Evolutionary conservation across 169 alveolate genomes (phyloP), one percentile per base, ranked within the genome.

Genomic region (Prorocentrum cordatum): DNA sequence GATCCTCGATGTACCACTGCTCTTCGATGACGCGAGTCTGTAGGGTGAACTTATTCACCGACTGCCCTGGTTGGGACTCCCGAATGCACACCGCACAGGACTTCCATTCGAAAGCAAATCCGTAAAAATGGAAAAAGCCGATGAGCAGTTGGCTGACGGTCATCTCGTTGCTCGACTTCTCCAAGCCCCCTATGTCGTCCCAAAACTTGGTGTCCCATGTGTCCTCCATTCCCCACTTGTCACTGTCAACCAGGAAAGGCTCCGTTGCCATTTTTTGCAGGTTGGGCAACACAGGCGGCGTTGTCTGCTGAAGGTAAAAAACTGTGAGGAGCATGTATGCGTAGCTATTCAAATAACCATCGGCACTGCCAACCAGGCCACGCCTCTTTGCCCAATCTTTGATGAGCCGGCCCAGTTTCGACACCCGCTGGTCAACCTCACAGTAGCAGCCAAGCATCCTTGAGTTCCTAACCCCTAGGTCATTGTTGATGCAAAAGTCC

Each of bases 81-180:
- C 86, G 36, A 36, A 75, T 75, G 86, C 86, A 75, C 71, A 75
- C 86, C 39, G 86, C 86, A 75, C 54, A 0, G 72, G 31, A 16
- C 27, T 50, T 35, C 86, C 86, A 75, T 2, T 75, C 31, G 58
- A 75, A 75, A 20, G 31, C 66, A 26, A 45, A 10, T 70, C 86
- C 68, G 39, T 16, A 75, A 29, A 50, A 75, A 5, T 20, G 61
- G 35, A 75, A 54, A 59, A 75, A 75, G 5, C 86, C 86, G 35
- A 47, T 32, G n/a, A 75, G 71, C 72, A 75, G 59, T 29, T 75
- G 47, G 5, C 47, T 7, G 47, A 5, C 47, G 12, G 18, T 7
- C 5, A 5, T 38, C 47, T 12, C 12, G 47, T 12, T 12, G 5
- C 12, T 38, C 5, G 47, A 38, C 5, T 5, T 38, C 47, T 38